phyloP scores from a whole-genome alignment of 2,329 filamentous ascomycete species.

The Hymenoscyphus linearis region DNA sequence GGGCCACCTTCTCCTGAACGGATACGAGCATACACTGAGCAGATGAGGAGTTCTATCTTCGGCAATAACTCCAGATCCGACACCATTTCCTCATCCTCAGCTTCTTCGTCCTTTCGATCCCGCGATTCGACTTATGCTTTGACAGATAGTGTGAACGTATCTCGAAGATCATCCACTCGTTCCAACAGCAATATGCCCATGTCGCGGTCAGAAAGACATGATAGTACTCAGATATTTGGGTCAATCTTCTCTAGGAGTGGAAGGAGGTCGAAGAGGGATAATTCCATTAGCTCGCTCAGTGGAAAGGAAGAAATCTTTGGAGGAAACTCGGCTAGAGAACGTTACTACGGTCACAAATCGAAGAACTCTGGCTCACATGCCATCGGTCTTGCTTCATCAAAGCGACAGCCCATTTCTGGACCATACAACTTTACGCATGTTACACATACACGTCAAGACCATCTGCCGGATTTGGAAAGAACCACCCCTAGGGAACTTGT shows the following conservation, averaged over 20 bases:
- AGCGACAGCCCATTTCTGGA: slow-evolving; percentile 44
- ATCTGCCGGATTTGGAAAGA: slow-evolving; percentile 38
- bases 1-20: slow-evolving; percentile 56
- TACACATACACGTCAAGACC: slow-evolving; percentile 50
- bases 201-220: slow-evolving; percentile 46
- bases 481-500: slow-evolving; percentile 39
- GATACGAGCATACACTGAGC: slow-evolving; percentile 52
- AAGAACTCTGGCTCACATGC: slow-evolving; percentile 6
- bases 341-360: slow-evolving; percentile 15
- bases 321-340: slow-evolving; percentile 21
- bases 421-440: slow-evolving; percentile 66
- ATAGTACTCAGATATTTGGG: slow-evolving; percentile 55
- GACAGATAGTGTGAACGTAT: slow-evolving; percentile 37
- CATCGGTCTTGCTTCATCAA: slow-evolving; percentile 6
- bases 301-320: slow-evolving; percentile 7
- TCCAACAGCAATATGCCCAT: slow-evolving; percentile 49
- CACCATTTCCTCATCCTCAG: slow-evolving; percentile 53
- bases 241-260: slow-evolving; percentile 50
- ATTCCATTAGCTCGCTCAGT: slow-evolving; percentile 11
- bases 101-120: slow-evolving; percentile 49
- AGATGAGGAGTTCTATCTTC: slow-evolving; percentile 49
- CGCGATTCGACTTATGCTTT: slow-evolving; percentile 30
- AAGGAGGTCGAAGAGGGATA: slow-evolving; percentile 45
- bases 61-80: slow-evolving; percentile 42
- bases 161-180: slow-evolving; percentile 50